Conservation (phyloP, 1,284 basidiomycete genomes). For the Athelia sp. region DNA sequence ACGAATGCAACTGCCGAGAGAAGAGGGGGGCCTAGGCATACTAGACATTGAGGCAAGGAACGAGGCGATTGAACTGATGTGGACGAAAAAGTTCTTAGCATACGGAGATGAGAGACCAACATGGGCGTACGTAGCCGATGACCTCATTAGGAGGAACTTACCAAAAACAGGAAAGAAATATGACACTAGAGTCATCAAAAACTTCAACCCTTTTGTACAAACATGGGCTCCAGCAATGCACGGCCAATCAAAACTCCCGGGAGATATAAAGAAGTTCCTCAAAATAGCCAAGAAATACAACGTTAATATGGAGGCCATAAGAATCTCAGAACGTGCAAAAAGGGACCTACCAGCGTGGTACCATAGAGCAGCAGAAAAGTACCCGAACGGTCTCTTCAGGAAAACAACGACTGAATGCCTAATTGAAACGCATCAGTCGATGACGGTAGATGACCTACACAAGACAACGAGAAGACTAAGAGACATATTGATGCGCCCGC, state of each 20-base stretch:
- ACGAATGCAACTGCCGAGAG: neutral
- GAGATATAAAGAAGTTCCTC: neutral
- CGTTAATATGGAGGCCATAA: neutral
- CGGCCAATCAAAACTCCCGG: neutral
- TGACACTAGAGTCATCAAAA: neutral
- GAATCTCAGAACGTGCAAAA: neutral
- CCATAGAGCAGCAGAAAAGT: neutral
- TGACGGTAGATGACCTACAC: neutral
- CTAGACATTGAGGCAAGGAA: constrained; percentile 5
- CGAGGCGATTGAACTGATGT: constrained; percentile 7
- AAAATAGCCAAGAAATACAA: neutral
- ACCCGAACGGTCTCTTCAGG: neutral
- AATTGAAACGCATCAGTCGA: neutral
- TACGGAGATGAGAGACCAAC: neutral
- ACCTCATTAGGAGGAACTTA: neutral
- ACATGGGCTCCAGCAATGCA: neutral
- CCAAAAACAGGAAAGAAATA: neutral
- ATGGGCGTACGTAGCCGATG: constrained; percentile 5
- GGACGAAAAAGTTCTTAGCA: neutral
- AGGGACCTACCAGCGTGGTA: neutral
- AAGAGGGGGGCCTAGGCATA: constrained; percentile 6
- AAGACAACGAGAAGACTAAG: neutral
- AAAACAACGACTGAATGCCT: neutral
- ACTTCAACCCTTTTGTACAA: neutral
- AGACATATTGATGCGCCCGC: neutral